Percentiles rank a stretch among this genome's conserved stretches.
phyloP scores from a whole-genome alignment of 2,329 filamentous ascomycete species.

The Paecilomyces variotii region DNA sequence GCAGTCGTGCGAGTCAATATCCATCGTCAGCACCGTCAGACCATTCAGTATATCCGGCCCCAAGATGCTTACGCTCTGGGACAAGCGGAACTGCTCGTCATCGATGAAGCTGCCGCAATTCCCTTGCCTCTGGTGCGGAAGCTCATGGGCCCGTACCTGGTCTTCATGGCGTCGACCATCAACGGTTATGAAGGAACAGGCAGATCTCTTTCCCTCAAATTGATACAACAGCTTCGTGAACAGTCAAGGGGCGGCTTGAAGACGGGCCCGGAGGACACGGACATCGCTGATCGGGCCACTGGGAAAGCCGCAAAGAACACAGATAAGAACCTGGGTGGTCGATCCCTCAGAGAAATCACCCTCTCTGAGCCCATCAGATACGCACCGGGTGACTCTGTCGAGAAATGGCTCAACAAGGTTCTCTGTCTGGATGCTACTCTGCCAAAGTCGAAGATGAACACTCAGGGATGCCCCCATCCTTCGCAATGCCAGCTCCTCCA shows the following conservation, averaged over 20 bases:
- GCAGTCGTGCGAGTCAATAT: slow-evolving; percentile 96
- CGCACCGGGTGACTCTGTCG: slow-evolving; percentile 78
- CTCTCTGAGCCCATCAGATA: slow-evolving; percentile 93
- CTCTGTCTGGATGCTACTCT: slow-evolving; percentile 90
- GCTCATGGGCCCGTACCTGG: slow-evolving; percentile 90
- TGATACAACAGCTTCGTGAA: slow-evolving; percentile 94
- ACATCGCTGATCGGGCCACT: slow-evolving; percentile 70
- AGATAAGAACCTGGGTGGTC: slow-evolving; percentile 54
- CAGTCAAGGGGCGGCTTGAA: slow-evolving; percentile 65
- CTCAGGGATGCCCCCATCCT: slow-evolving; percentile 79
- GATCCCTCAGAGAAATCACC: slow-evolving; percentile 84
- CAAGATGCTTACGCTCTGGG: slow-evolving; percentile 93
- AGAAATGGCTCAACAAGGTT: slow-evolving; percentile 92
- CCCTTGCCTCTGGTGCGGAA: slow-evolving; percentile 87
- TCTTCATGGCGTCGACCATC: slow-evolving; percentile 99
- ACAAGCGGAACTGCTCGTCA: slow-evolving; percentile 89
- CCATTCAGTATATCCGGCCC: slow-evolving; percentile 96
- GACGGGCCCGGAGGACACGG: slow-evolving; percentile 48
- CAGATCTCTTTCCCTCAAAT: slow-evolving; percentile 84
- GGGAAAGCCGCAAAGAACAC: slow-evolving; percentile 61
- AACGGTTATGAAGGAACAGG: slow-evolving; percentile 98
- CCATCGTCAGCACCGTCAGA: slow-evolving; percentile 88
- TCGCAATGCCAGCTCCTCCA: slow-evolving; percentile 84
- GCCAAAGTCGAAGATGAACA: slow-evolving; percentile 63
- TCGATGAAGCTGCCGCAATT: slow-evolving; percentile 95